Evolutionary conservation across 257 asterid genomes (phyloP).

Genomic region (Galeopsis tetrahit): DNA sequence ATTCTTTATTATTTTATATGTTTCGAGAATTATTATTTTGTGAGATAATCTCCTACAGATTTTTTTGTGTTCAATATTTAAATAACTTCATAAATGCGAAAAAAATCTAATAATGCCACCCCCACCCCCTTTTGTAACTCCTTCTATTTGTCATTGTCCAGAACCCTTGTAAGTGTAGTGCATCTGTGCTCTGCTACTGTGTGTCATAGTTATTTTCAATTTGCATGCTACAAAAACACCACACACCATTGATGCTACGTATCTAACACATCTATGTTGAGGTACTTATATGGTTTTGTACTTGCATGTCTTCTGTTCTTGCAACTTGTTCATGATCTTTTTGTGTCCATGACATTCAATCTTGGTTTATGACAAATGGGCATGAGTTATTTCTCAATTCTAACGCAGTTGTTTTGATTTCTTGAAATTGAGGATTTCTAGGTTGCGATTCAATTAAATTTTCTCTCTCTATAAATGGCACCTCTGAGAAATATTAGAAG

Average conservation of each 20-base stretch:
- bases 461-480: constrained; percentile 47
- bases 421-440: constrained; percentile 33
- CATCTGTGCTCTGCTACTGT: constrained; percentile 25
- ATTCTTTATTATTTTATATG: too few species aligned
- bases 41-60: too few species aligned
- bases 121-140: too few species aligned
- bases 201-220: constrained; percentile 15
- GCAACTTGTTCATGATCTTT: constrained; percentile 34
- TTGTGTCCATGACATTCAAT: constrained; percentile 22
- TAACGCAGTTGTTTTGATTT: constrained; percentile 30
- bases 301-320: constrained; percentile 28
- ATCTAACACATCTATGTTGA: constrained; percentile 17
- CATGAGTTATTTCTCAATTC: constrained; percentile 34
- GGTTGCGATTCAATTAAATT: constrained; percentile 42
- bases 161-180: constrained; percentile 21
- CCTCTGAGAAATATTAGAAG: constrained; percentile 72
- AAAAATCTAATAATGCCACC: too few species aligned
- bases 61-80: too few species aligned
- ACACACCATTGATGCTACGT: constrained; percentile 27
- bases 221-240: constrained; percentile 38
- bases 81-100: too few species aligned
- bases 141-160: background rate
- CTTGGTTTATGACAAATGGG: constrained; percentile 37
- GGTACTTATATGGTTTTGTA: constrained; percentile 17
- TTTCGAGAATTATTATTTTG: too few species aligned